phyloP scores from a whole-genome alignment of 371 early-diverging fungal genomes.

The Saksenaea vasiformis region DNA sequence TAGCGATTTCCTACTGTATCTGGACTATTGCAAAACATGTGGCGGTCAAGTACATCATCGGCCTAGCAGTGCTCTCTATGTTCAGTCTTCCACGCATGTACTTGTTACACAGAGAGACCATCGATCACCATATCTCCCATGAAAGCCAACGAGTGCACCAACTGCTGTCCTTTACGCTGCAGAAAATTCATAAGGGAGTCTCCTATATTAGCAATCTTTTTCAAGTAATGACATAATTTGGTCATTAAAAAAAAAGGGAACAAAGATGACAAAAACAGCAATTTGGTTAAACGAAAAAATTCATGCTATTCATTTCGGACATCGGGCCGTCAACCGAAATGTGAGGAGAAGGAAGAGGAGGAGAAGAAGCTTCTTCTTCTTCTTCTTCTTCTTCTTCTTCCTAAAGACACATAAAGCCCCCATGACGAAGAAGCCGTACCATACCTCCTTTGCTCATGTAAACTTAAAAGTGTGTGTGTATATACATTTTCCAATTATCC shows the following conservation, averaged over 20 bases:
- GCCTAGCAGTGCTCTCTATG: background rate
- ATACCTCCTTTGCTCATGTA: too few relatives aligned
- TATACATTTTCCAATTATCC: too few relatives aligned
- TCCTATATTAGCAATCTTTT: background rate
- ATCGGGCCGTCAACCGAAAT: too few relatives aligned
- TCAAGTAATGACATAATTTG: background rate
- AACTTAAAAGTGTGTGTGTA: too few relatives aligned
- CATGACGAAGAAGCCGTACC: too few relatives aligned
- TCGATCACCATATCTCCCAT: background rate
- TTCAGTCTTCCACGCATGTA: conserved; percentile 7
- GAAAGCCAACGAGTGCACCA: background rate
- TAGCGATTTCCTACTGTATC: background rate
- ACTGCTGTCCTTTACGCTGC: background rate
- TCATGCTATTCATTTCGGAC: too few relatives aligned
- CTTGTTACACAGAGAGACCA: background rate
- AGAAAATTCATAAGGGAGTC: background rate
- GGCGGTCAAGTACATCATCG: background rate
- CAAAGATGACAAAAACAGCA: background rate
- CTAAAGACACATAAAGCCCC: too few relatives aligned
- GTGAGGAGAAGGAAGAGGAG: too few relatives aligned
- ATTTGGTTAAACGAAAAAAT: too few relatives aligned
- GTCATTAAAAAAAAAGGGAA: background rate
- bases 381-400: too few relatives aligned
- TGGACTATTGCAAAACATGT: conserved; percentile 9
- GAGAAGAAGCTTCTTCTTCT: too few relatives aligned